These are phyloP conservation scores for Aureobasidium sp. DNA, from an alignment of 2,329 filamentous ascomycete genomes.

Conservation along the genomic window DNA sequence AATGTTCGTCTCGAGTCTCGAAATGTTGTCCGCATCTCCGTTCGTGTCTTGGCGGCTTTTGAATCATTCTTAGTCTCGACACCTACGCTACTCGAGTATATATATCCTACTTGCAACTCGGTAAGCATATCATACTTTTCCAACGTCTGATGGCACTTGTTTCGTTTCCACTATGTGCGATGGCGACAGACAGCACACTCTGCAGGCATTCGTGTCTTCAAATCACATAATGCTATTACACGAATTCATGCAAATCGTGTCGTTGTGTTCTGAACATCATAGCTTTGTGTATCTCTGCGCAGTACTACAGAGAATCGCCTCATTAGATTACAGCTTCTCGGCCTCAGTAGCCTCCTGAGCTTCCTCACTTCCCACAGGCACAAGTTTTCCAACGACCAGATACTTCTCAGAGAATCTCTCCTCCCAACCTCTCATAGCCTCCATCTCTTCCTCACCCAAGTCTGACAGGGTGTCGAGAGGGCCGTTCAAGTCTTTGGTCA, in stretches of 20 bases:
- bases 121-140: too few species aligned
- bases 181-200: not conserved
- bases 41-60: too few species aligned
- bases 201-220: not conserved
- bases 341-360: not conserved
- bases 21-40: too few species aligned
- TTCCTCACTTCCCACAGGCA: conserved; percentile 47
- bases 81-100: too few species aligned
- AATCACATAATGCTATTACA: not conserved
- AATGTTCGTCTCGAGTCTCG: not conserved
- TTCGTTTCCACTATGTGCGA: too few species aligned
- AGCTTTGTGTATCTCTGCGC: not conserved
- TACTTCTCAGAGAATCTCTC: conserved; percentile 92
- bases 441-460: conserved; percentile 65
- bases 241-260: not conserved
- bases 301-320: not conserved
- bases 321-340: not conserved
- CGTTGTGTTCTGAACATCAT: not conserved
- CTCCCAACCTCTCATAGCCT: conserved; percentile 84
- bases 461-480: conserved; percentile 70
- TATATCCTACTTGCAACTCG: not conserved
- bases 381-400: conserved; percentile 80
- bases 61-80: too few species aligned
- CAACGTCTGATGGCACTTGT: too few species aligned
- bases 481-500: conserved; percentile 81